Evolutionary conservation across 495 filamentous ascomycete species (phyloP).

Genomic region (Aspergillus conjunctus): DNA sequence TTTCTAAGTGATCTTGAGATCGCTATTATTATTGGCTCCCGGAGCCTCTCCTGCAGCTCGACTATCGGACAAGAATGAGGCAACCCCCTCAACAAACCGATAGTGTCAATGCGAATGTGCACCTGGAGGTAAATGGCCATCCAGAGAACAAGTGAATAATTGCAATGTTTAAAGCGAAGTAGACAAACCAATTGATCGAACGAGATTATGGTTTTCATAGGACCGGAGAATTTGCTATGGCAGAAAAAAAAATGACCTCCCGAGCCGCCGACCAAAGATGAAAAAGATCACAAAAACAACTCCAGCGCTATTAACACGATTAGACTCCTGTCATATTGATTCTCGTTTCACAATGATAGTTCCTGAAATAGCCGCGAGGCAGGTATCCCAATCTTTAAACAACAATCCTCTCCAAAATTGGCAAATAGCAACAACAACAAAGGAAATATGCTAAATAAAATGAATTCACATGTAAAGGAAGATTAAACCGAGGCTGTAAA

Average conservation of each 20-base stretch:
- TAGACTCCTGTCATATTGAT: slow-evolving; percentile 19
- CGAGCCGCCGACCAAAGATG: slow-evolving; percentile 5
- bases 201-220: background rate
- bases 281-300: slow-evolving; percentile 22
- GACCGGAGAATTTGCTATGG: background rate
- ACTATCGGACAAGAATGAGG: too few relatives aligned
- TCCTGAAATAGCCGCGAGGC: slow-evolving; percentile 43
- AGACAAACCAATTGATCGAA: background rate
- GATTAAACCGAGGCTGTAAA: slow-evolving; percentile 13
- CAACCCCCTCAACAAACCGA: too few relatives aligned
- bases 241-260: slow-evolving; percentile 10
- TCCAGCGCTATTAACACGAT: slow-evolving; percentile 29
- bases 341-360: slow-evolving; percentile 14
- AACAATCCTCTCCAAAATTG: slow-evolving; percentile 25
- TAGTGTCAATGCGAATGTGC: too few relatives aligned
- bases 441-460: slow-evolving; percentile 20
- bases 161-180: too few relatives aligned
- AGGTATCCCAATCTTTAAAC: slow-evolving; percentile 42
- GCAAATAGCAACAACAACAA: slow-evolving; percentile 19
- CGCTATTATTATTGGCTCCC: too few relatives aligned
- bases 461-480: background rate
- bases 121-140: too few relatives aligned
- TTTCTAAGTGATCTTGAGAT: too few relatives aligned
- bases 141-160: too few relatives aligned
- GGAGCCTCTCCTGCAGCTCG: too few relatives aligned